phyloP scores from a whole-genome alignment of 305 asterid genomes.

The Solanum aculeatissimum region DNA sequence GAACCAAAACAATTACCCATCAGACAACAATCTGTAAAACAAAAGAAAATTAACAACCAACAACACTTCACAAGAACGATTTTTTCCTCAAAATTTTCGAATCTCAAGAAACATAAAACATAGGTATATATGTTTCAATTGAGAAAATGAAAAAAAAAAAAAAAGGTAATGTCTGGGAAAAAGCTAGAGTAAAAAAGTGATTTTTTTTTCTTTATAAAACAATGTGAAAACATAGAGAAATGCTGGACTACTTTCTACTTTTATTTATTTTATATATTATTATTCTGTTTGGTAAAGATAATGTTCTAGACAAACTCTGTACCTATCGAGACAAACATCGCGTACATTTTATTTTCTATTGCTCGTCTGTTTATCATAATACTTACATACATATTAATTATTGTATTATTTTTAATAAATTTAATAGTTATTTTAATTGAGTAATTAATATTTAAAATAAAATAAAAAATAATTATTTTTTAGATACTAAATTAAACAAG shows the following conservation, averaged over 20 bases:
- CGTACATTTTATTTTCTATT: background rate
- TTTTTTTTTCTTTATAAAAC: background rate
- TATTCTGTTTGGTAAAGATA: background rate
- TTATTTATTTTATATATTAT: background rate
- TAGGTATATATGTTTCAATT: background rate
- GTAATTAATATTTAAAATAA: background rate
- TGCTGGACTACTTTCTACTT: background rate
- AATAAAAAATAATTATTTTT: background rate
- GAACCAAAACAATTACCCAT: constrained; percentile 22
- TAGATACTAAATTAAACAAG: too few species aligned
- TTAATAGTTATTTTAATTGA: background rate
- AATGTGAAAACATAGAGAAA: background rate
- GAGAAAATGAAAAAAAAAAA: background rate
- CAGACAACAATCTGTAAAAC: background rate
- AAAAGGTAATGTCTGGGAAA: background rate
- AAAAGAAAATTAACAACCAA: background rate
- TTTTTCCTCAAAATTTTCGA: background rate
- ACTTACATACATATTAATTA: background rate
- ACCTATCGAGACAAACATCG: background rate
- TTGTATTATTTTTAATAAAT: background rate
- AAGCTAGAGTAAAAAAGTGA: background rate
- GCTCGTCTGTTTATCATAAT: background rate
- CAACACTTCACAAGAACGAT: background rate
- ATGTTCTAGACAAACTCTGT: background rate
- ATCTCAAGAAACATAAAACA: background rate